Evolutionary conservation across 805 yeast genomes (phyloP), one percentile per base, ranked within the genome.

Genomic region (Yamadazyma takamatsuzukensis): DNA sequence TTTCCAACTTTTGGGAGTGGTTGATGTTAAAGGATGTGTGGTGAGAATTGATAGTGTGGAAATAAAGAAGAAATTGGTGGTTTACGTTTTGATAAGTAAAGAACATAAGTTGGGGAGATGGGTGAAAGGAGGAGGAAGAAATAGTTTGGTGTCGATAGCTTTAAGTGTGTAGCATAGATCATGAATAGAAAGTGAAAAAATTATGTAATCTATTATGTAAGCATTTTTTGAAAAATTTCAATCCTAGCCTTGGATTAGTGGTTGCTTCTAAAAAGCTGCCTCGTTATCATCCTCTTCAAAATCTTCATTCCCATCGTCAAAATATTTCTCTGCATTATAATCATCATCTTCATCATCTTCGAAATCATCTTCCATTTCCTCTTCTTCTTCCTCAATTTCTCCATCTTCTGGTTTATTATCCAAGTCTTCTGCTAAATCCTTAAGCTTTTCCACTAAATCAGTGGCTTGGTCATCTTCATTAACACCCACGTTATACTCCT

Each of bases 91-190:
- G 22, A 66, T 84, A 4, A 75, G 90, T 25, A 86, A 89, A 57
- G 96, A 90, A 59, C 95, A 83, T 52, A 77, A 83, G 53, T 67
- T 85, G 36, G 97, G 96, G 23, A 79, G 97, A 54, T 89, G 96
- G 96, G 67, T 71, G 27, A 68, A 74, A 33, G 67, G 72, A 22
- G 67, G 68, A 16, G 81, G 83, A 18, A 76, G 90, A 56, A 86
- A 84, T 59, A 86, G 86, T 37, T 67, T 86, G 43, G 51, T 59
- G 22, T 47, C 56, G 41, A 57, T 63, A 48, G 51, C 58, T 37
- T 58, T 64, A 30, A 53, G 50, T 47, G 48, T 53, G 34, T 50
- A 47, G 37, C 16, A 16, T 30, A 26, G 22, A 23, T 21, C 15
- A 8, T 15, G 8, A 11, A 14, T 21, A n/a, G 18, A 23, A 13